Base-by-base conservation (phyloP, 345 rosid species). In the Psidium friedrichsthalianum region DNA sequence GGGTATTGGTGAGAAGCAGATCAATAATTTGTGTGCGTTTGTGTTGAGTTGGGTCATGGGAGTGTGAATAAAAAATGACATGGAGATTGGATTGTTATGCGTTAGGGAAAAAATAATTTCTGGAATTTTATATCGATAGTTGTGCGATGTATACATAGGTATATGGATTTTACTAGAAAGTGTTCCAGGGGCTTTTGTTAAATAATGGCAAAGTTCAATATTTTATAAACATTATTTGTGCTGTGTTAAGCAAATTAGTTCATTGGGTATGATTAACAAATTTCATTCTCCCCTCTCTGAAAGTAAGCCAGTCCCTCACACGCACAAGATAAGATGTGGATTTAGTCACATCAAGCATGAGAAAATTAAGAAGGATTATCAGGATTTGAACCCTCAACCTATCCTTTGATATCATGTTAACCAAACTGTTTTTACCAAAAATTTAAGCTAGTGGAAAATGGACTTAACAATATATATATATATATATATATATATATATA, bases 1-100 rank as follows among this genome's bases (percentile, higher is more conserved):
- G 82, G 86, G 42, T 87, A 87, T 84, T 51, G 86, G 76, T 85
- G 83, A 82, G 76, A 83, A 82, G 25, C 7, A 54, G 53, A 42
- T 74, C 51, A 74, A 86, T 74, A 85, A 83, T 86, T 86, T 78
- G 76, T 4, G 20, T 69, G 78, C 47, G 82, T 10, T 42, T 86
- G 51, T 55, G 83, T 58, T 56, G 56, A 59, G 47, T 18, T 54
- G 49, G 59, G 51, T 44, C 59, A 24, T 58, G 83, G 86, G 61
- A n/a, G 29, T 36, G 47, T 69, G 40, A 8, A 64, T 64, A 40
- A 69, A 69, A 44, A 69, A 36, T 32, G 47, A 24, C 78, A 32
- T 69, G 47, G 78, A 69, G 25, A 47, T 32, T 69, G 22, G 32
- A 27, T 74, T 74, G 49, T 69, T 21, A 36, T 51, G 42, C 47